These are phyloP conservation scores for Lophiotrema nucula DNA, from an alignment of 495 filamentous ascomycete genomes.

Conservation along the genomic window DNA sequence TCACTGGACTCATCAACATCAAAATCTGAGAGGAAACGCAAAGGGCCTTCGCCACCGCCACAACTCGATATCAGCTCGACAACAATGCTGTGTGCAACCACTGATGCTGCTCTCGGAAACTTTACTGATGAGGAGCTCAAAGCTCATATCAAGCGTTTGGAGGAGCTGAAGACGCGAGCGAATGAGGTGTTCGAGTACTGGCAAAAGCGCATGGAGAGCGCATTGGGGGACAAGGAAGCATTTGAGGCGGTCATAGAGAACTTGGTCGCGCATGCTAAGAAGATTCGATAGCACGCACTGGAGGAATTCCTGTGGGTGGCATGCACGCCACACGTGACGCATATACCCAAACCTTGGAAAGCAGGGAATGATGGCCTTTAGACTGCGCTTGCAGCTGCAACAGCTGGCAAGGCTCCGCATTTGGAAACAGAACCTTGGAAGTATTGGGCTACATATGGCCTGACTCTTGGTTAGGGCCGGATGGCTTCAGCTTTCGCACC, in stretches of 20 bases:
- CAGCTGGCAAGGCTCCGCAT: too few relatives aligned
- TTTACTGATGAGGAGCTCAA: slow-evolving; percentile 74
- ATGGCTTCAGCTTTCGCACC: too few relatives aligned
- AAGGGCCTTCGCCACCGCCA: slow-evolving; percentile 65
- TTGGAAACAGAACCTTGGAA: too few relatives aligned
- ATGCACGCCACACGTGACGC: too few relatives aligned
- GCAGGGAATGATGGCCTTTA: too few relatives aligned
- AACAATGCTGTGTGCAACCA: slow-evolving; percentile 75
- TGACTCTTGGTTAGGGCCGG: too few relatives aligned
- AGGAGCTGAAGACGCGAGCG: slow-evolving; percentile 65
- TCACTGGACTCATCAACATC: slow-evolving; percentile 54
- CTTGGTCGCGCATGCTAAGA: slow-evolving; percentile 89
- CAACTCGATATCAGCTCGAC: slow-evolving; percentile 76
- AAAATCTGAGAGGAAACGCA: slow-evolving; percentile 42
- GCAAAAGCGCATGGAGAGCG: slow-evolving; percentile 78
- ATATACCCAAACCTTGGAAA: too few relatives aligned
- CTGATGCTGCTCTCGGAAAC: slow-evolving; percentile 72
- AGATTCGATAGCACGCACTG: slow-evolving; percentile 57
- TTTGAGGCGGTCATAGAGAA: slow-evolving; percentile 99
- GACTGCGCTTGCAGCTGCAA: too few relatives aligned
- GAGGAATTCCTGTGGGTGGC: too few relatives aligned
- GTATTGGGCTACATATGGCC: too few relatives aligned
- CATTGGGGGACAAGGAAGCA: slow-evolving; percentile 85
- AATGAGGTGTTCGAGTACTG: slow-evolving; percentile 83
- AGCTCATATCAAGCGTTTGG: slow-evolving; percentile 68